A percentile compares a stretch with the other conserved stretches of the same genome.
Conservation (phyloP, 208 protist genomes). For the Phytomonas sp. region DNA sequence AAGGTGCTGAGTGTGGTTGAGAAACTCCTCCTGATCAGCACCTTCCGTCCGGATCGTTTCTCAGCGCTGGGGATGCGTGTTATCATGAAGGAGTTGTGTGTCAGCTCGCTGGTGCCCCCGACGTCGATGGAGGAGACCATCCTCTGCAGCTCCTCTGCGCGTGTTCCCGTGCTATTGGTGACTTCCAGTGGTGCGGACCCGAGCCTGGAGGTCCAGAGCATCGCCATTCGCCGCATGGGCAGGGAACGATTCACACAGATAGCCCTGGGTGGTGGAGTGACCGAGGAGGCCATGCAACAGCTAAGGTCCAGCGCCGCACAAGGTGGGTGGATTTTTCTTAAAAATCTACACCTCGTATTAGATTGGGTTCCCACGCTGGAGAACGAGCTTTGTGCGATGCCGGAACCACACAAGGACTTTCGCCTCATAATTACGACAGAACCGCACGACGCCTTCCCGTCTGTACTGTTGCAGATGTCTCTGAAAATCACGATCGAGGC, state of each 20-base stretch:
- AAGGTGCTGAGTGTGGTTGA: conserved; percentile 68
- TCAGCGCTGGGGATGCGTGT: conserved; percentile 63
- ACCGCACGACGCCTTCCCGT: conserved; percentile 87
- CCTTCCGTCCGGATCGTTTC: conserved; percentile 95
- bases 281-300: conserved; percentile 80
- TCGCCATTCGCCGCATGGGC: conserved; percentile 61
- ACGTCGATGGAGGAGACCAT: conserved; percentile 70
- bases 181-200: conserved; percentile 93
- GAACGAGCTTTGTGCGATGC: conserved; percentile 87
- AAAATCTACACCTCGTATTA: conserved; percentile 96
- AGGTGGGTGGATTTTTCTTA: conserved; percentile 92
- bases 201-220: conserved; percentile 89
- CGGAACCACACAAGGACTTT: conserved; percentile 83
- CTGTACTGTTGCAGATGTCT: conserved; percentile 90
- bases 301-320: conserved; percentile 74
- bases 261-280: conserved; percentile 93
- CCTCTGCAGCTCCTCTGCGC: conserved; percentile 17
- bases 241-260: conserved; percentile 86
- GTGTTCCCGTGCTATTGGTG: conserved; percentile 89
- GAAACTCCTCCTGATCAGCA: conserved; percentile 91
- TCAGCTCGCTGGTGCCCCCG: conserved; percentile 62
- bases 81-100: conserved; percentile 47
- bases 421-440: conserved; percentile 95
- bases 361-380: conserved; percentile 90
- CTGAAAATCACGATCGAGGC: conserved; percentile 94